phyloP scores from a whole-genome alignment of 2,329 filamentous ascomycete genomes.

The Scopulariopsis brevicaulis region DNA sequence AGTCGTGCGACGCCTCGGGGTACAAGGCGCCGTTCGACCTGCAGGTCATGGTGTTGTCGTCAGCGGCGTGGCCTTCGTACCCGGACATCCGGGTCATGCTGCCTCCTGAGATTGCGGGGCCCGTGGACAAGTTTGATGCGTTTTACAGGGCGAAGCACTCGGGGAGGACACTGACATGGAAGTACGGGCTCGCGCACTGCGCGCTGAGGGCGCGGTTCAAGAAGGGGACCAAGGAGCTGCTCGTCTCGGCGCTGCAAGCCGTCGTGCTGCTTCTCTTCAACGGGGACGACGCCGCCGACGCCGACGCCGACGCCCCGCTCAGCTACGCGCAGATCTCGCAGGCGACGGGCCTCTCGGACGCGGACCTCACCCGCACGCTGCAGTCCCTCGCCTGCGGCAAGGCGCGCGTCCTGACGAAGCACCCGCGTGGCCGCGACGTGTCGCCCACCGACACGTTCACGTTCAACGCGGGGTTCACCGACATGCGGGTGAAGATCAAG shows the following conservation, averaged over 20 bases:
- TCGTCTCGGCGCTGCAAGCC: conserved; percentile 87
- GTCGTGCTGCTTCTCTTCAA: conserved; percentile 90
- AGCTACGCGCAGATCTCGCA: conserved; percentile 66
- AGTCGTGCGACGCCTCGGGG: conserved; percentile 9
- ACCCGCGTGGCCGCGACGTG: conserved; percentile 76
- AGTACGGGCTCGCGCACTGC: conserved; percentile 85
- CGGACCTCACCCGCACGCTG: conserved; percentile 77
- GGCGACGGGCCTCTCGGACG: conserved; percentile 62
- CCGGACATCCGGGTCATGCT: conserved; percentile 62
- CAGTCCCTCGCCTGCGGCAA: conserved; percentile 93
- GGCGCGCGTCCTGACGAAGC: conserved; percentile 71
- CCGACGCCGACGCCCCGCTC: conserved; percentile 47
- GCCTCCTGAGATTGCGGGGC: conserved; percentile 61
- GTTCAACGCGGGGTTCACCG: conserved; percentile 65
- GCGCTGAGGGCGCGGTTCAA: conserved; percentile 72
- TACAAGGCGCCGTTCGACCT: conserved; percentile 26
- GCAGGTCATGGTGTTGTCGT: conserved; percentile 80
- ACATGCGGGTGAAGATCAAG: conserved; percentile 84
- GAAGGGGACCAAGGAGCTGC: conserved; percentile 73
- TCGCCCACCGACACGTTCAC: conserved; percentile 69
- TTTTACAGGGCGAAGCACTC: conserved; percentile 88
- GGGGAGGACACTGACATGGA: conserved; percentile 80
- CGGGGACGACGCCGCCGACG: conserved; percentile 34
- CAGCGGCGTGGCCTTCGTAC: conserved; percentile 88
- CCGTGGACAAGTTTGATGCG: conserved; percentile 69